These are phyloP conservation scores for Sphagnum fallax DNA, from an alignment of 228 moss, liverwort and hornwort species.

Conservation along the genomic window DNA sequence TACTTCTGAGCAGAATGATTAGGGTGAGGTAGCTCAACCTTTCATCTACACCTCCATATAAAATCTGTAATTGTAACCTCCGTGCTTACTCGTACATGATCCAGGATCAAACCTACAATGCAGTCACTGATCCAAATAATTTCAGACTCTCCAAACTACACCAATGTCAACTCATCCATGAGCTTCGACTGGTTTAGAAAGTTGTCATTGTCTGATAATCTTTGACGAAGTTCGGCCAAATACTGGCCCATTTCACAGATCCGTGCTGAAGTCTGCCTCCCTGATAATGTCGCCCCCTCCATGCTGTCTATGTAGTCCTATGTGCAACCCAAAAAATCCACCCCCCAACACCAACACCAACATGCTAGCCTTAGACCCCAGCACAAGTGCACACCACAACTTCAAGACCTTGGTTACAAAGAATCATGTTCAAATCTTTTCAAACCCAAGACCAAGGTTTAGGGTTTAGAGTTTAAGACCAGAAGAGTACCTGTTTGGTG, in stretches of 20 bases:
- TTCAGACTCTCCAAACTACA: slow-evolving; percentile 4
- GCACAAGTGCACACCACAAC: not conserved
- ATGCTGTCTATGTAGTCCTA: slow-evolving; percentile 99
- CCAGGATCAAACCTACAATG: too few relatives aligned
- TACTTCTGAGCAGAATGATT: too few relatives aligned
- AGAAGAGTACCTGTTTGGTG: slow-evolving; percentile 69
- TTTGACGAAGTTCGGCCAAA: slow-evolving; percentile 58
- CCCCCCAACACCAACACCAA: slow-evolving; percentile 2
- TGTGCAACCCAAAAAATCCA: not conserved
- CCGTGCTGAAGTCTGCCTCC: slow-evolving; percentile 69
- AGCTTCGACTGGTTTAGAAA: slow-evolving; percentile 8
- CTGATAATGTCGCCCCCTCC: slow-evolving; percentile 92
- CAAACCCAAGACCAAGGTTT: too few relatives aligned
- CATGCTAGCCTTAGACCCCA: too few relatives aligned
- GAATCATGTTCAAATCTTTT: not conserved
- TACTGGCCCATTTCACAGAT: slow-evolving; percentile 63
- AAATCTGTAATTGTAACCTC: too few relatives aligned
- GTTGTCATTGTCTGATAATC: slow-evolving; percentile 28
- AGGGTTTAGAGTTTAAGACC: not conserved
- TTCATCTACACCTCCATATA: too few relatives aligned
- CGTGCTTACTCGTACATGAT: too few relatives aligned
- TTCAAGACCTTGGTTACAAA: not conserved
- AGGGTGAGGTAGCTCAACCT: too few relatives aligned
- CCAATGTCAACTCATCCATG: slow-evolving; percentile 40
- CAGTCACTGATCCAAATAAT: too few relatives aligned